Evolutionary conservation across 2,329 filamentous ascomycete genomes (phyloP).

Genomic region (Xylaria sp.): DNA sequence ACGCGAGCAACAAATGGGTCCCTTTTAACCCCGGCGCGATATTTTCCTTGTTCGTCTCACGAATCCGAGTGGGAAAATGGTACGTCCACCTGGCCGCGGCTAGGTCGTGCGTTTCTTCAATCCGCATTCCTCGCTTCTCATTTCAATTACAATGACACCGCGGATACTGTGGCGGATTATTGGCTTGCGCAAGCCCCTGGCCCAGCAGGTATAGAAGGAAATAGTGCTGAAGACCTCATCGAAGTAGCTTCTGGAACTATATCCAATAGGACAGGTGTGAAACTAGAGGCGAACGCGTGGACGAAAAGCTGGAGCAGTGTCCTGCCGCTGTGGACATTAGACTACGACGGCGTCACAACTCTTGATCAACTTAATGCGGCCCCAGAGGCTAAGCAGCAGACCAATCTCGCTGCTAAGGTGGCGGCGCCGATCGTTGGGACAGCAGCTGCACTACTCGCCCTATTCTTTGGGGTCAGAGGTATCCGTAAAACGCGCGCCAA

Average conservation of each 20-base stretch:
- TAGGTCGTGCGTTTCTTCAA: neutral
- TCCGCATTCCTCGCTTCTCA: neutral
- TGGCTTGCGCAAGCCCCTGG: neutral
- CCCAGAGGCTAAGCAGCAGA: neutral
- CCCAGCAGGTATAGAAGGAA: neutral
- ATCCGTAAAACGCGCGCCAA: neutral
- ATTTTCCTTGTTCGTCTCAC: neutral
- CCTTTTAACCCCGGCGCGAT: neutral
- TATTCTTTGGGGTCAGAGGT: neutral
- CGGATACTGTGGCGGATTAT: neutral
- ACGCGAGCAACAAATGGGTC: neutral
- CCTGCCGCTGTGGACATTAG: neutral
- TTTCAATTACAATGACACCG: neutral
- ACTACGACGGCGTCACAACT: neutral
- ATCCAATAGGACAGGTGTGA: neutral
- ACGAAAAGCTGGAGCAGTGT: neutral
- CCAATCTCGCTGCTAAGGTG: neutral
- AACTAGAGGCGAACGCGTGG: neutral
- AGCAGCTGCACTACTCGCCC: neutral
- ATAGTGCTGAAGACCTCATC: neutral
- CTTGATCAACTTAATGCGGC: neutral
- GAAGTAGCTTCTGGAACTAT: neutral
- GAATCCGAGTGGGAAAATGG: neutral
- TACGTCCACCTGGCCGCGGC: neutral
- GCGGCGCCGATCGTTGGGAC: neutral